Conservation (phyloP, 2,329 filamentous ascomycete species). For the Fusarium chaquense region DNA sequence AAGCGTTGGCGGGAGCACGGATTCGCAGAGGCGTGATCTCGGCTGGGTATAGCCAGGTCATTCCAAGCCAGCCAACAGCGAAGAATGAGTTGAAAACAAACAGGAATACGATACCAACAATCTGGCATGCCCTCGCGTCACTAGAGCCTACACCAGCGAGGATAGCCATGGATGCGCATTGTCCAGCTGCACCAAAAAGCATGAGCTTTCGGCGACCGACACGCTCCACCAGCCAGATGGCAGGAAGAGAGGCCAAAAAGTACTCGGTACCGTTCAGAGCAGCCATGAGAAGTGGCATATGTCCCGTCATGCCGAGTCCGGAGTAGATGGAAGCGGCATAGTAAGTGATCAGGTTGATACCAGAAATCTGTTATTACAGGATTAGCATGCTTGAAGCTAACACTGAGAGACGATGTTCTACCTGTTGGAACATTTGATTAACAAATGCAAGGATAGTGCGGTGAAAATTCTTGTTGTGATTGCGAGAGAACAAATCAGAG, state of each 20-base stretch:
- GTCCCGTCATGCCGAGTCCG: conserved; percentile 64
- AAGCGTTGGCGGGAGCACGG: conserved; percentile 70
- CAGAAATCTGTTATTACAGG: conserved; percentile 57
- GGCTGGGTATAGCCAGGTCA: conserved; percentile 73
- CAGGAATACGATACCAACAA: conserved; percentile 74
- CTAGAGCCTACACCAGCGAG: conserved; percentile 67
- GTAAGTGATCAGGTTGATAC: conserved; percentile 72
- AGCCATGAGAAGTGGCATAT: conserved; percentile 69
- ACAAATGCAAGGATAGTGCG: conserved; percentile 71
- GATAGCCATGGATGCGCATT: conserved; percentile 74
- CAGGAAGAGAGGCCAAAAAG: conserved; percentile 72
- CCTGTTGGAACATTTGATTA: conserved; percentile 72
- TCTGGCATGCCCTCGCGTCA: conserved; percentile 62
- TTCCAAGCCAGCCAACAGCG: conserved; percentile 69
- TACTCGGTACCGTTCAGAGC: conserved; percentile 60
- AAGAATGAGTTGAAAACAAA: conserved; percentile 72
- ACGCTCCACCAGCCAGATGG: conserved; percentile 72
- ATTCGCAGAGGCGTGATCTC: conserved; percentile 77
- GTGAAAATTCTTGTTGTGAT: conserved; percentile 68
- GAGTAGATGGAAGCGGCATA: conserved; percentile 71
- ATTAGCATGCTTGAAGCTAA: not conserved
- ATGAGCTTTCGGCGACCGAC: conserved; percentile 78
- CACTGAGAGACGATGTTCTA: not conserved
- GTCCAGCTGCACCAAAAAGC: conserved; percentile 74
- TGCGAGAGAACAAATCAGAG: conserved; percentile 68